These are phyloP conservation scores for Smithsoniella earleae DNA, from an alignment of 163 green algal genomes.

Conservation along the genomic window DNA sequence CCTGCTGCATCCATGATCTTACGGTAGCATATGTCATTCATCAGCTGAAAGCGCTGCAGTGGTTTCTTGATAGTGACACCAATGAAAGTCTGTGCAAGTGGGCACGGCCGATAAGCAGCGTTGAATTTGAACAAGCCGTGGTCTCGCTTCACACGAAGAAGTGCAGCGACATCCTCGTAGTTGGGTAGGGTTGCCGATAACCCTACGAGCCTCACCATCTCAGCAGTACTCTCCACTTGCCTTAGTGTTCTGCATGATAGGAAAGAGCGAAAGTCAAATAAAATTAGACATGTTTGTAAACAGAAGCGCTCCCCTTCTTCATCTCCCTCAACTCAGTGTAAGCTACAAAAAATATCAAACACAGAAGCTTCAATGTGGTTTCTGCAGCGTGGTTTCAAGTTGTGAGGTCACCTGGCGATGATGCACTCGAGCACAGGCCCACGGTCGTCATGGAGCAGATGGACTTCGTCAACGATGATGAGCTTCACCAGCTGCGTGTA, in stretches of 20 bases:
- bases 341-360: too few species aligned
- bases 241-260: background rate
- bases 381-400: too few species aligned
- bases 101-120: slow-evolving; percentile 86
- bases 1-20: slow-evolving; percentile 69
- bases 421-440: slow-evolving; percentile 91
- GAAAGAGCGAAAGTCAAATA: too few species aligned
- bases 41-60: slow-evolving; percentile 94
- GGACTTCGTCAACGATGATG: slow-evolving; percentile 95
- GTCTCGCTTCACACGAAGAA: slow-evolving; percentile 82
- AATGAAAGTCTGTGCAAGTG: slow-evolving; percentile 92
- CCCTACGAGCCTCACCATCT: slow-evolving; percentile 88
- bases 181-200: slow-evolving; percentile 95
- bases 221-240: slow-evolving; percentile 75
- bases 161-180: slow-evolving; percentile 90
- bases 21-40: slow-evolving; percentile 97
- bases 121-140: slow-evolving; percentile 96
- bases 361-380: too few species aligned
- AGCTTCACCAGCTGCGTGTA: slow-evolving; percentile 77
- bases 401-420: slow-evolving; percentile 52
- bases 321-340: too few species aligned
- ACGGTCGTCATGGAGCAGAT: slow-evolving; percentile 90
- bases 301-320: too few species aligned
- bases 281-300: too few species aligned
- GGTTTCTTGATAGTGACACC: slow-evolving; percentile 93